These are phyloP conservation scores for Camellia lanceoleosa DNA, from an alignment of 148 eudicot genomes.

Conservation along the genomic window DNA sequence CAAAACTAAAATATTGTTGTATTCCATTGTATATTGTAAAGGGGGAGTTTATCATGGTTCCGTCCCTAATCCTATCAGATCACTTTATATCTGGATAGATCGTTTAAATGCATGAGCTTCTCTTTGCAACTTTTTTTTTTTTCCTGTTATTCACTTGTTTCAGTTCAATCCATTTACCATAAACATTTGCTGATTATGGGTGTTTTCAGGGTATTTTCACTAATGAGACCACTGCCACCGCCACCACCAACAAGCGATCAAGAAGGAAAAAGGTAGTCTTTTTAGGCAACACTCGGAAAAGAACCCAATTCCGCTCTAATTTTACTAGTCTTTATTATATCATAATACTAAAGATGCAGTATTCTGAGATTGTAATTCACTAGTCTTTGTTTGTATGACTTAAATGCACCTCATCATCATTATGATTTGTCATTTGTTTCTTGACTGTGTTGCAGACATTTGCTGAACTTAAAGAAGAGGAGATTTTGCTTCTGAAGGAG, in stretches of 20 bases:
- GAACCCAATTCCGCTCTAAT: background rate
- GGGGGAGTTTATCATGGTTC: too few relatives aligned
- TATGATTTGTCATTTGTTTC: background rate
- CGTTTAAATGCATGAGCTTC: background rate
- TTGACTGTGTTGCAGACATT: slow-evolving; percentile 35
- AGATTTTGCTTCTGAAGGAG: slow-evolving; percentile 48
- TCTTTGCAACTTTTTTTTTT: background rate
- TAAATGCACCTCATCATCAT: background rate
- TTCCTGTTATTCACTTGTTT: background rate
- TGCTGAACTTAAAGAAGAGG: slow-evolving; percentile 64
- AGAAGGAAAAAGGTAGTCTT: slow-evolving; percentile 54
- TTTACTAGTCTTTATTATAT: background rate
- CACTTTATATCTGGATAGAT: background rate
- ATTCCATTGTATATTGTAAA: too few relatives aligned
- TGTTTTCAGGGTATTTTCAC: slow-evolving; percentile 37
- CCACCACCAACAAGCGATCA: slow-evolving; percentile 33
- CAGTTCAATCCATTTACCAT: background rate
- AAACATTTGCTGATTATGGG: background rate
- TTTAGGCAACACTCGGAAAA: background rate
- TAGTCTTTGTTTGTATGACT: background rate
- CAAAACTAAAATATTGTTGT: too few relatives aligned
- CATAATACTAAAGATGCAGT: background rate
- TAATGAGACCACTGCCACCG: slow-evolving; percentile 27
- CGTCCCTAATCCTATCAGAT: background rate
- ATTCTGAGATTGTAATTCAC: background rate